Base-by-base conservation (phyloP, 177 flowering plant species). In the Tripterygium wilfordii region DNA sequence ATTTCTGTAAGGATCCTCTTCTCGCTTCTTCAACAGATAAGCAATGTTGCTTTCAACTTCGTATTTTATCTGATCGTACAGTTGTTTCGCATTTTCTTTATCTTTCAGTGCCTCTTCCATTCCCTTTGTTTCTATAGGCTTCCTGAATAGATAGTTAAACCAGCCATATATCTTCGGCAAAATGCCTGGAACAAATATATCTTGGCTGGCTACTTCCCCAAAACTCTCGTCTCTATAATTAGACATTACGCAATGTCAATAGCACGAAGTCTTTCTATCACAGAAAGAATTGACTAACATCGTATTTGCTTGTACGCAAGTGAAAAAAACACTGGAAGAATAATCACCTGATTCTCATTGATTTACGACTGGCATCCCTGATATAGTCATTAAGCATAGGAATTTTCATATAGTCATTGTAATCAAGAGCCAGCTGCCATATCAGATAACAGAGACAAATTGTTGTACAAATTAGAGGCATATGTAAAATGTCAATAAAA, bases 121-220 rank as follows among this genome's bases (percentile, higher is more conserved):
- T 33, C 87, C 90, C 25, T 64, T 64, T 24, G 88, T 86, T 43
- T 68, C 57, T 31, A 86, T 76, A 10, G 94, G 94, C 59, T 86
- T 80, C 42, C 95, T 95, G 49, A 84, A 89, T 38, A 78, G 67
- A 63, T 70, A 82, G 66, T 89, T 86, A 26, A 82, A 68, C 5
- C 97, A 76, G 3, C 97, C 97, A 0, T 95, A 95, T 7, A 80
- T 2, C 62, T 89, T 89, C 0, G 94, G 97, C 24, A 77, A 43
- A 31, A 84, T 3, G 3, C 73, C 82, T 1, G 97, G 97, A 13
- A 72, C 0, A 43, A 35, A 69, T 8, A 89, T 60, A 0, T 67
- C 57, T 44, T 75, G 74, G 33, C 70, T 68, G 5, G 61, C 80
- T 16, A 75, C 71, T 60, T 81, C 85, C 20, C 85, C 86, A 3